Conservation (phyloP, 345 rosid genomes). For the Ricinus communis region DNA sequence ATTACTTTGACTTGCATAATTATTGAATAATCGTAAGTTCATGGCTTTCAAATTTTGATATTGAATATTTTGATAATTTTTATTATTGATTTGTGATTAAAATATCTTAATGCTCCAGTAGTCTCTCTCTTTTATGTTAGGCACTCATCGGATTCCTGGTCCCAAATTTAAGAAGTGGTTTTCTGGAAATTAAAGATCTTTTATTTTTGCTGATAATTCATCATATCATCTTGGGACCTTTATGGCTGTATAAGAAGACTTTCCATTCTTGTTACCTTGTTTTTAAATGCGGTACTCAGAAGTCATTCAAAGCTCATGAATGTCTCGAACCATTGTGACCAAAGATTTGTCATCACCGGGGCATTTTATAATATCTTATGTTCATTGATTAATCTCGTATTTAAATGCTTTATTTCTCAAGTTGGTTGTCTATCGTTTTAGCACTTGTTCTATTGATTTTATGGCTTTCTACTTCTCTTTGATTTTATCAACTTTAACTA, state of each 20-base stretch:
- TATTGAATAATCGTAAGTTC: slow-evolving; percentile 8
- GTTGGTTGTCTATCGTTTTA: neutral
- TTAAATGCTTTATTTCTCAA: neutral
- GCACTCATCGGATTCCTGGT: slow-evolving; percentile 4
- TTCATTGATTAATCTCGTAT: neutral
- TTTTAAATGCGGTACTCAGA: neutral
- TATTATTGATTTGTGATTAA: neutral
- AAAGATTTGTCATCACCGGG: slow-evolving; percentile 1
- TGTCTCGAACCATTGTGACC: neutral
- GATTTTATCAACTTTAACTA: slow-evolving; percentile 10
- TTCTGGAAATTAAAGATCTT: neutral
- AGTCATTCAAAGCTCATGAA: neutral
- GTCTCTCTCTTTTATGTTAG: neutral
- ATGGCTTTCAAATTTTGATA: neutral
- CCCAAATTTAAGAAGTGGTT: slow-evolving; percentile 1
- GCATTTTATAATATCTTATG: slow-evolving; percentile 3
- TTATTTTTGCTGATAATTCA: neutral
- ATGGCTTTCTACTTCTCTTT: slow-evolving; percentile 1
- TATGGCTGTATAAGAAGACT: neutral
- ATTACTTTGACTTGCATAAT: no score
- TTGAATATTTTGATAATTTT: neutral
- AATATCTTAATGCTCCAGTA: neutral
- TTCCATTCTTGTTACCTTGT: neutral
- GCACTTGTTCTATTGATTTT: slow-evolving; percentile 3
- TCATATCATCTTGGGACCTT: neutral